Base-by-base conservation (phyloP, 1,284 basidiomycete genomes). In the Marasmius tenuissimus region DNA sequence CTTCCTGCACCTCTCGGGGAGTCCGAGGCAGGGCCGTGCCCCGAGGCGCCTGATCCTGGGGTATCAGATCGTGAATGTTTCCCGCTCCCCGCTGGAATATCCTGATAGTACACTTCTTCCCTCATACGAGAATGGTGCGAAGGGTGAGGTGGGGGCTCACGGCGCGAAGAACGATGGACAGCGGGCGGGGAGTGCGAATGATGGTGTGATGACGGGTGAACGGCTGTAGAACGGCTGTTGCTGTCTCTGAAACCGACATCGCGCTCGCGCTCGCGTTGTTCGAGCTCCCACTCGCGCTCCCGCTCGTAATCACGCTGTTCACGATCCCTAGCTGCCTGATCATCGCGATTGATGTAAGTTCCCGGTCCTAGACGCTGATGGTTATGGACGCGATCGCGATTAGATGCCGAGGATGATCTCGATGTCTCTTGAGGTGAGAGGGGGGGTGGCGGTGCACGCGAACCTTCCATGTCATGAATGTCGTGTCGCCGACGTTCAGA, bases 291-390 rank as follows among this genome's bases (percentile, higher is more conserved):
- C 64, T 81, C 80, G 52, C 78, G 76, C 59, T 82, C 82, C 35
- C 79, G 77, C 62, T 81, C 80, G 63, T 78, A 76, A 52, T 75
- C 57, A 10, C 61, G 71, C 58, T 75, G 72, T 57, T 80, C 77
- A 65, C 78, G 76, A 64, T 83, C 78, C 58, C 76, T 75, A 35
- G 82, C 80, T 50, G 76, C 50, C 49, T 83, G 81, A 45, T 83
- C 78, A 40, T 80, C 80, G 62, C 81, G 75, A 64, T 81, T 81
- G 48, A 87, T 79, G 66, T 82, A 85, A 33, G 84, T 79, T 7
- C 80, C 86, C 50, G 87, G 86, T 4, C 85, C 88, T 65, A 87
- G 69, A 62, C 86, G 85, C 73, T 89, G 88, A 71, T 90, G 88
- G 65, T 79, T 79, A 71, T 91, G 89, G 48, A 82, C 71, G 62